phyloP scores from a whole-genome alignment of 75 land plant genomes.

The Selaginella tamariscina region DNA sequence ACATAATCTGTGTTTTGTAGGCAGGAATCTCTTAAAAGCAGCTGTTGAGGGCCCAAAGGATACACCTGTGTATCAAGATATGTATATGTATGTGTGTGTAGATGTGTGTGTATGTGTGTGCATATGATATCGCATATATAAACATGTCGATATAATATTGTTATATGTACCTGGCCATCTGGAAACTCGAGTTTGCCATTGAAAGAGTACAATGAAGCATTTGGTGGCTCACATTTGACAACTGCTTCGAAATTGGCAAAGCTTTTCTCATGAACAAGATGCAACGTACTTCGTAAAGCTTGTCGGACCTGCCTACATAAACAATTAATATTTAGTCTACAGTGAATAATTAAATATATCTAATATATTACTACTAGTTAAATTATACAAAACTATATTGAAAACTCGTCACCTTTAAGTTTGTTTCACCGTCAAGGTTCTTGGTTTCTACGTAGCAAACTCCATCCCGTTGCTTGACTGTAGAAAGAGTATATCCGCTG shows the following conservation, averaged over 20 bases:
- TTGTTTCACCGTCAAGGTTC: constrained; percentile 11
- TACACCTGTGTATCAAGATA: too few relatives aligned
- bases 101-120: too few relatives aligned
- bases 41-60: constrained; percentile 23
- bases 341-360: background rate
- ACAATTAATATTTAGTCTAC: background rate
- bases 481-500: constrained; percentile 7
- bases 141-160: too few relatives aligned
- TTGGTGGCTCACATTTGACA: constrained; percentile 24
- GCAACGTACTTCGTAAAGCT: constrained; percentile 19
- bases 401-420: constrained; percentile 11
- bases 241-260: constrained; percentile 13
- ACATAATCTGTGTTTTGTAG: constrained; percentile 30
- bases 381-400: too few relatives aligned
- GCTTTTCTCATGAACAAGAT: background rate
- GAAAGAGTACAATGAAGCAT: constrained; percentile 27
- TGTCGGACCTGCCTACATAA: constrained; percentile 23
- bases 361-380: too few relatives aligned
- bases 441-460: constrained; percentile 10
- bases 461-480: background rate
- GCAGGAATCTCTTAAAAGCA: constrained; percentile 25
- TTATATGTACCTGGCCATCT: constrained; percentile 13
- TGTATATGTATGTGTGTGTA: too few relatives aligned
- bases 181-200: constrained; percentile 17
- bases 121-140: too few relatives aligned